These are phyloP conservation scores for Saturnispora ahearnii DNA, from an alignment of 805 yeast species.

Conservation along the genomic window DNA sequence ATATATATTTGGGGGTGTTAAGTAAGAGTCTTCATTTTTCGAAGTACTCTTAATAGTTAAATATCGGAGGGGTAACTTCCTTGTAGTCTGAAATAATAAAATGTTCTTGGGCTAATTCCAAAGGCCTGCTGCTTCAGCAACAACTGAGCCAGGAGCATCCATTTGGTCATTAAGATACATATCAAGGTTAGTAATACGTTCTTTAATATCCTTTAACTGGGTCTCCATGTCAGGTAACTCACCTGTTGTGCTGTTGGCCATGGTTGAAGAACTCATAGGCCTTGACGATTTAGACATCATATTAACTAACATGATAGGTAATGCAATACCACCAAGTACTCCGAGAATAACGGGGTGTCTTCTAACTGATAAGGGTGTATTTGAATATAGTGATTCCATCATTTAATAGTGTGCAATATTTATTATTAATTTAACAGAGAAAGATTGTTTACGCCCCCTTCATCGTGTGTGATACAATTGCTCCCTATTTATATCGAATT, in stretches of 20 bases:
- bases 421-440: neutral
- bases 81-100: neutral
- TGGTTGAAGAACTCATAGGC: neutral
- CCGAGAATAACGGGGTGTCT: conserved; percentile 14
- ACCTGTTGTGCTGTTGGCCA: conserved; percentile 1
- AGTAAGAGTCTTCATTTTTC: no score
- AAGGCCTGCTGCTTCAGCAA: conserved; percentile 5
- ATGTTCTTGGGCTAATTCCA: neutral
- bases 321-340: conserved; percentile 15
- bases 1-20: neutral
- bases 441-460: no score
- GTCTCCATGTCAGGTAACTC: conserved; percentile 11
- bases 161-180: conserved; percentile 11
- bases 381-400: conserved; percentile 5
- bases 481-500: neutral
- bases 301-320: conserved; percentile 12
- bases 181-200: conserved; percentile 14
- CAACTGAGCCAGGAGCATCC: conserved; percentile 12
- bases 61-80: neutral
- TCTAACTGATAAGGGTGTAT: conserved; percentile 10
- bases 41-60: neutral
- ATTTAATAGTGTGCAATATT: neutral
- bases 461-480: neutral
- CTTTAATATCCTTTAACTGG: conserved; percentile 7
- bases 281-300: conserved; percentile 8